Conservation (phyloP, 345 rosid genomes). For the Pugionium cornutum region DNA sequence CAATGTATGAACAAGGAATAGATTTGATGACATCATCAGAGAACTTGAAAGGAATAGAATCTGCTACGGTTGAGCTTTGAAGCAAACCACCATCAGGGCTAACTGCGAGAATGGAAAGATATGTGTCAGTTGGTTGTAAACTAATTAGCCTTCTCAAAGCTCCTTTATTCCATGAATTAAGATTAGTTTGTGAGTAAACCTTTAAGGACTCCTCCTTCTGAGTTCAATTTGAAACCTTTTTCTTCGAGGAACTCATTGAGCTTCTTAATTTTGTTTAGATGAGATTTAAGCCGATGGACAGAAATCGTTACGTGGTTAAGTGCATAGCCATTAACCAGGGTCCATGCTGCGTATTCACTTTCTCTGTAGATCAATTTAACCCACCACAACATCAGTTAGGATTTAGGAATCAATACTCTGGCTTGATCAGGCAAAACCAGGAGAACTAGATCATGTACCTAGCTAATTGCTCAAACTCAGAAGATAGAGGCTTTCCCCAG, state of each 20-base stretch:
- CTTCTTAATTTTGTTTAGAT: constrained; percentile 55
- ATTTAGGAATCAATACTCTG: constrained; percentile 15
- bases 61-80: constrained; percentile 96
- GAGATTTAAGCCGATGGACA: constrained; percentile 71
- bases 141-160: neutral
- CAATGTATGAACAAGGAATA: constrained; percentile 93
- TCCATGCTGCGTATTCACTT: constrained; percentile 99
- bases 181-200: constrained; percentile 45
- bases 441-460: constrained; percentile 47
- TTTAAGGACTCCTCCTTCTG: constrained; percentile 90
- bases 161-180: neutral
- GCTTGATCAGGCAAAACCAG: neutral
- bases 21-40: constrained; percentile 62
- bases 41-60: constrained; percentile 62
- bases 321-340: constrained; percentile 92
- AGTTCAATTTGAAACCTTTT: constrained; percentile 71
- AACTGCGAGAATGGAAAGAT: constrained; percentile 46
- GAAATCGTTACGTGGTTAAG: constrained; percentile 93
- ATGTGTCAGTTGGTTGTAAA: neutral
- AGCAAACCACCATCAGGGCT: constrained; percentile 91
- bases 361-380: constrained; percentile 48
- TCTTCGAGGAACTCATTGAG: constrained; percentile 69
- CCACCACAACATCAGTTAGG: constrained; percentile 14
- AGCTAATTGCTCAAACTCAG: constrained; percentile 80
- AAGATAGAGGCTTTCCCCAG: constrained; percentile 70